A percentile compares a stretch with the other conserved stretches of the same genome.
phyloP scores from a whole-genome alignment of 257 asterid genomes.

The Agastache rugosa region DNA sequence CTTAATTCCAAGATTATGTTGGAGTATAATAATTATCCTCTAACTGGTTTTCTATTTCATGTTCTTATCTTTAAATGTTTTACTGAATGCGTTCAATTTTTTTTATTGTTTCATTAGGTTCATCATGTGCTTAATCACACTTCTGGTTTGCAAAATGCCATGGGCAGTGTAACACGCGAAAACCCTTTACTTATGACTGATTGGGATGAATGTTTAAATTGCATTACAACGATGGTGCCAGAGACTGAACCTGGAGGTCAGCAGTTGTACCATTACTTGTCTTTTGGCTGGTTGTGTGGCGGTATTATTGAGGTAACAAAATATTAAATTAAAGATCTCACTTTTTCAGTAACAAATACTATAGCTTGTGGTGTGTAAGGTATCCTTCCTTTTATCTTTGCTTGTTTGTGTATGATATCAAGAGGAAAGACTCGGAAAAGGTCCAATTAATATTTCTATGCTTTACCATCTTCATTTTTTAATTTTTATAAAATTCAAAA shows the following conservation, averaged over 20 bases:
- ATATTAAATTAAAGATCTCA: conserved; percentile 21
- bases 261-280: conserved; percentile 84
- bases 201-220: conserved; percentile 84
- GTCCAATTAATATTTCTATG: not conserved
- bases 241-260: conserved; percentile 86
- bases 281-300: conserved; percentile 97
- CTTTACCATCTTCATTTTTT: too few relatives aligned
- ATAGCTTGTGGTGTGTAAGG: too few relatives aligned
- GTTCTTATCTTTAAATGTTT: conserved; percentile 15
- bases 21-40: conserved; percentile 16
- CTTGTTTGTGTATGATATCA: not conserved
- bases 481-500: conserved; percentile 11
- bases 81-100: conserved; percentile 14
- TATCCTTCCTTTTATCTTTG: not conserved
- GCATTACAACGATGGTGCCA: conserved; percentile 54
- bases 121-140: conserved; percentile 99
- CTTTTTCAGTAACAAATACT: conserved; percentile 12
- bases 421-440: not conserved
- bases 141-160: conserved; percentile 90
- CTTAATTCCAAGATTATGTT: conserved; percentile 18
- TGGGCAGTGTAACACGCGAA: conserved; percentile 66
- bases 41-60: conserved; percentile 26
- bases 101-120: conserved; percentile 57
- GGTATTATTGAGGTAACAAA: conserved; percentile 90
- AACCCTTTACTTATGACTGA: conserved; percentile 77